These are phyloP conservation scores for Fraxinus xanthoxyloides DNA, from an alignment of 305 asterid species.

Conservation along the genomic window DNA sequence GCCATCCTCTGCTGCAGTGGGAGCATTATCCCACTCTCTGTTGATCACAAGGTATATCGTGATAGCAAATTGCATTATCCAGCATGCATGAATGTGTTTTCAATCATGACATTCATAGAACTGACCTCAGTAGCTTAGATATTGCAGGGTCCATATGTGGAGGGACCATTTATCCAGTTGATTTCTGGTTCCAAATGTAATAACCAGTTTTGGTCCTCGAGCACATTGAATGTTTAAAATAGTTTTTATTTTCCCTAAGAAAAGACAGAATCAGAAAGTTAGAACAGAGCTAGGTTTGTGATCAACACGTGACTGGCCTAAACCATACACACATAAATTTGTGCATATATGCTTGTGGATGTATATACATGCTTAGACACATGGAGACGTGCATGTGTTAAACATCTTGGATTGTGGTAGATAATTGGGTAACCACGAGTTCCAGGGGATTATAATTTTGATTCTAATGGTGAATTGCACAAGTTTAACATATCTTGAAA, in stretches of 20 bases:
- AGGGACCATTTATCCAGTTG: not conserved
- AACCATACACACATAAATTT: not conserved
- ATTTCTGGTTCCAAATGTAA: not conserved
- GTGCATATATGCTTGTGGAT: not conserved
- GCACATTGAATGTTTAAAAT: not conserved
- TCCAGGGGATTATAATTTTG: not conserved
- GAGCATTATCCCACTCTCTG: slow-evolving; percentile 37
- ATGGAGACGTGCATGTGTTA: not conserved
- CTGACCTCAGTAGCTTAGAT: not conserved
- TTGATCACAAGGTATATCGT: slow-evolving; percentile 56
- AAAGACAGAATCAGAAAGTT: not conserved
- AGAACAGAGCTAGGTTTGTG: not conserved
- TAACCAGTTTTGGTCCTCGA: not conserved
- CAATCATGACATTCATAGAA: not conserved
- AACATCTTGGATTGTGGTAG: not conserved
- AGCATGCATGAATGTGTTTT: not conserved
- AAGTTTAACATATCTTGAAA: not conserved
- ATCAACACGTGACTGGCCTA: not conserved
- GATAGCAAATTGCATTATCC: not conserved
- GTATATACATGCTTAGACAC: not conserved
- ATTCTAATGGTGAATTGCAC: not conserved
- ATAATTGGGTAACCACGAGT: not conserved
- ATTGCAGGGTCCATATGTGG: not conserved
- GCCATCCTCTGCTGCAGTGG: slow-evolving; percentile 49
- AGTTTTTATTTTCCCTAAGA: not conserved